Base-by-base conservation (phyloP, 148 eudicot species). In the Bassia scoparia region DNA sequence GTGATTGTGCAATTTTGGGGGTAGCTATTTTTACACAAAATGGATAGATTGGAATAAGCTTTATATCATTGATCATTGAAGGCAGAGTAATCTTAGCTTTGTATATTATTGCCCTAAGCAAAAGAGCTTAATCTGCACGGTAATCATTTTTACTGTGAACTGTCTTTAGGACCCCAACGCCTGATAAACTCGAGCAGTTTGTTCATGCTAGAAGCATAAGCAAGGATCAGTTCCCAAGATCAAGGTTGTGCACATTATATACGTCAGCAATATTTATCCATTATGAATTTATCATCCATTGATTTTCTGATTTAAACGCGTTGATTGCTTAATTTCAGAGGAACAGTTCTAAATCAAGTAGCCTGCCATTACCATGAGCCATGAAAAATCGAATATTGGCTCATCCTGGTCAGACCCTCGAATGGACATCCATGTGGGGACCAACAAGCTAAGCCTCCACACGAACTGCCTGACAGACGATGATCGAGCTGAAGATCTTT, bases 141-240 rank as follows among this genome's bases (percentile, higher is more conserved):
- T 70, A 50, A 69, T 64, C 52, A 56, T 43, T 48, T 67, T 43
- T 38, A 18, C 29, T n/a, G 16, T 17, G 61, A 29, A 29, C 30
- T 75, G 13, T 50, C 29, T 76, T 34, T 60, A 93, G 98, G 98
- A 86, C 98, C 48, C 79, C 83, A 66, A 93, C 98, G 27, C 98
- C 98, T 37, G 98, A 93, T 70, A 93, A 88, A 76, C 83, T 76
- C 64, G 96, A 93, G 80, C 89, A 76, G 70, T 56, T 78, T 70
- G 72, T 76, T 50, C 82, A 82, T 54, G 65, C 85, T 20, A 86
- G 73, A 77, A 83, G 71, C 69, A 27, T 76, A 35, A 84, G 80
- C 30, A 83, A 81, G 5, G 86, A 84, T 59, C 83, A 74, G 56
- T 74, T 79, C 5, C 74, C 81, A 11, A 81, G 74, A 75, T 75